These are phyloP conservation scores for Aurantiochytrium sp. DNA, from an alignment of 108 stramenopile genomes.

Conservation along the genomic window DNA sequence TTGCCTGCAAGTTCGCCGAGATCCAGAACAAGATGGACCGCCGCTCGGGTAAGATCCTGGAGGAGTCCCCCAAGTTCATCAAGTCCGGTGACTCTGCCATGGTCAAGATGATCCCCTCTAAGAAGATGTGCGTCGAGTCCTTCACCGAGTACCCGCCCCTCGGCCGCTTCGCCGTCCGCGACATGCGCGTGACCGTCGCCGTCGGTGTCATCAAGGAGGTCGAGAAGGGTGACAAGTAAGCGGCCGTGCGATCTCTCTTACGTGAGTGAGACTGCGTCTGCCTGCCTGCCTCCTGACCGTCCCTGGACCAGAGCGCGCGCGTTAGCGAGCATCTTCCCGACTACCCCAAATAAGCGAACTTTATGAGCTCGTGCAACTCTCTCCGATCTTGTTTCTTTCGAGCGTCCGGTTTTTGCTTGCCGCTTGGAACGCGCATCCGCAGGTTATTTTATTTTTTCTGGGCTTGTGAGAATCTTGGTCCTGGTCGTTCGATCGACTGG, in stretches of 20 bases:
- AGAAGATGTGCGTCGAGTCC: constrained; percentile 83
- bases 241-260: background rate
- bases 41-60: constrained; percentile 74
- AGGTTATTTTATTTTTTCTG: no score
- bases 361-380: no score
- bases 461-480: no score
- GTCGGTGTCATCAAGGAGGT: constrained; percentile 88
- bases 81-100: constrained; percentile 84
- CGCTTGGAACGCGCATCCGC: no score
- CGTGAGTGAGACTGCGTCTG: background rate
- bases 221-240: constrained; percentile 56
- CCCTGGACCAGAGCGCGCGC: no score
- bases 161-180: constrained; percentile 94
- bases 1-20: constrained; percentile 81
- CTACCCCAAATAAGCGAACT: no score
- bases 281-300: no score
- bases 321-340: no score
- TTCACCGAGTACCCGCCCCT: constrained; percentile 88
- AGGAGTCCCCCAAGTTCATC: constrained; percentile 77
- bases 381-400: no score
- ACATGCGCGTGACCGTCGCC: constrained; percentile 76
- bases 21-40: constrained; percentile 87
- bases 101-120: constrained; percentile 75
- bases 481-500: no score
- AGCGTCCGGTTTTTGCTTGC: no score